Evolutionary conservation across 1,139 yeast species (phyloP), one percentile per base, ranked within the genome.

Genomic region (Blastobotrys raffinosifermentans): DNA sequence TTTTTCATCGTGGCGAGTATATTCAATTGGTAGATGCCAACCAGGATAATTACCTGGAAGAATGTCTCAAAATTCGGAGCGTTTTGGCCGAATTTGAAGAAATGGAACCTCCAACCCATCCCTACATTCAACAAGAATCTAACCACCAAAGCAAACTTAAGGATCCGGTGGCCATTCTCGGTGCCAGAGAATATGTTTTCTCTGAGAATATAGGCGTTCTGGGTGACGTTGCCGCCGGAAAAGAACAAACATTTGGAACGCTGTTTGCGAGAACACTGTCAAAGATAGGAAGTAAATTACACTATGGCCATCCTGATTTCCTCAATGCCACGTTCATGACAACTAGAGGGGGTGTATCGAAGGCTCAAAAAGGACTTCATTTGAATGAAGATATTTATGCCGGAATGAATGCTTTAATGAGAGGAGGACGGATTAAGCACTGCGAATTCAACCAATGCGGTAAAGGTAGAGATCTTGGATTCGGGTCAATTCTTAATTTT

Each of bases 211-310:
- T 81, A 39, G 96, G 96, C 4, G 79, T 85, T 2, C 62, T 86
- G 16, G 96, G 96, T 1, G 96, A 86, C 59, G 80, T 86, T 39
- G 94, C 96, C 1, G 96, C 96, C 1, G 94, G 94, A 0, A 86
- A 86, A 53, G 96, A 86, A 53, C 94, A 86, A 55, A 86, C 96
- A 0, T 86, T 86, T 66, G 95, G 96, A 0, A 86, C 96, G 0
- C 63, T 86, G 40, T 86, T 85, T 66, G 89, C 95, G 0, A 67
- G 96, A 47, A 83, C 95, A 0, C 62, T 86, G 48, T 89, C 94
- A 0, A 82, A 80, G 45, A 77, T 86, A 46, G 94, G 95, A 0
- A 94, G 93, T 0, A 86, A 86, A 55, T 63, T 86, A 26, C 96
- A 86, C 54, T 86, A 86, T 60, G 96, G 96, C 0, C 96, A 86